phyloP scores from a whole-genome alignment of 306 rosid species.

The Trifolium pratense region DNA sequence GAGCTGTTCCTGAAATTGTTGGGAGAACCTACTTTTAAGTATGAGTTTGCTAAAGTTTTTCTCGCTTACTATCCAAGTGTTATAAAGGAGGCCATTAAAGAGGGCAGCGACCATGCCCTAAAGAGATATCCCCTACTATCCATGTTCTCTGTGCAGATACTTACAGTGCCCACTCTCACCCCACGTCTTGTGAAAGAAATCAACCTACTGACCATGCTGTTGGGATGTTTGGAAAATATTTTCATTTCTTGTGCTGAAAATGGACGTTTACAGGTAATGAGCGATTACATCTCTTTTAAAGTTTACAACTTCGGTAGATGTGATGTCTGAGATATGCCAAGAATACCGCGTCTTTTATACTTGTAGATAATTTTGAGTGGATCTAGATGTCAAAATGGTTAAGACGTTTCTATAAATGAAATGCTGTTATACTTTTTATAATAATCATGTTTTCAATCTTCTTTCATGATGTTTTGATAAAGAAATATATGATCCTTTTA shows the following conservation, averaged over 20 bases:
- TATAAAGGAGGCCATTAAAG: constrained; percentile 68
- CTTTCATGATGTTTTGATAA: constrained; percentile 32
- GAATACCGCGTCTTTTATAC: constrained; percentile 12
- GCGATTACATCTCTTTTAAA: constrained; percentile 20
- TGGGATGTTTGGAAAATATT: constrained; percentile 79
- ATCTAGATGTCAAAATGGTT: constrained; percentile 19
- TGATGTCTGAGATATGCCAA: constrained; percentile 19
- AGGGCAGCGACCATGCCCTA: constrained; percentile 44
- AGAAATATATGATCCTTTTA: constrained; percentile 34
- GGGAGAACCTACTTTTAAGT: constrained; percentile 90
- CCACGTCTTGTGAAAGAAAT: constrained; percentile 89
- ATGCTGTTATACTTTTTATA: constrained; percentile 4
- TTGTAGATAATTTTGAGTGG: constrained; percentile 24
- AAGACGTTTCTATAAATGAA: constrained; percentile 13
- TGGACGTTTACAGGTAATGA: constrained; percentile 75
- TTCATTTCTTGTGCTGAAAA: constrained; percentile 78
- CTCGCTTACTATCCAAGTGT: constrained; percentile 83
- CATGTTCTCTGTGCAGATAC: constrained; percentile 91
- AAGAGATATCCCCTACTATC: constrained; percentile 68
- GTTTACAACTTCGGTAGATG: constrained; percentile 20
- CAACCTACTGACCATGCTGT: constrained; percentile 75
- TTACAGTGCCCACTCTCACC: constrained; percentile 92
- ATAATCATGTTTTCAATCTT: constrained; percentile 33
- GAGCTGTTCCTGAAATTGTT: constrained; percentile 85
- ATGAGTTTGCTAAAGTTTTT: constrained; percentile 88